Percentiles rank a stretch among this genome's conserved stretches.
phyloP scores from a whole-genome alignment of 345 rosid species.

The Citrus reticulata region DNA sequence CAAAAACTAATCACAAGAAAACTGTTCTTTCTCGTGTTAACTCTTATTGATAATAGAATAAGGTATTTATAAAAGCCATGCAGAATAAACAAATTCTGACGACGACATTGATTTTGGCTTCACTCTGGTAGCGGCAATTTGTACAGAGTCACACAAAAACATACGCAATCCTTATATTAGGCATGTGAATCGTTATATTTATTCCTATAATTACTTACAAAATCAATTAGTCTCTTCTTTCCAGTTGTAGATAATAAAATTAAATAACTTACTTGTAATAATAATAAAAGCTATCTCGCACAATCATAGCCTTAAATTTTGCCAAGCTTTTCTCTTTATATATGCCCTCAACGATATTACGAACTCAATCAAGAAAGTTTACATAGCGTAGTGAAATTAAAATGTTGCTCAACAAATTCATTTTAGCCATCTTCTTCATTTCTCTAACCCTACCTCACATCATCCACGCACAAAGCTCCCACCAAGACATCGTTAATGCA shows the following conservation, averaged over 20 bases:
- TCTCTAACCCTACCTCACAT: not conserved
- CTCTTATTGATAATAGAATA: not conserved
- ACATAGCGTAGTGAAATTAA: not conserved
- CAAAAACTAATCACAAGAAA: not conserved
- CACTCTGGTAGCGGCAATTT: not conserved
- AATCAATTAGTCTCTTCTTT: not conserved
- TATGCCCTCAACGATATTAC: not conserved
- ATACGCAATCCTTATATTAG: not conserved
- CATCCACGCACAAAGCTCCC: not conserved
- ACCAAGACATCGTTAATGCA: constrained; percentile 15
- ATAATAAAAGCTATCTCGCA: not conserved
- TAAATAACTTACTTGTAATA: not conserved
- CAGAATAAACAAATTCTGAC: not conserved
- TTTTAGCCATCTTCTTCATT: not conserved
- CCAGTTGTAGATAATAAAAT: not conserved
- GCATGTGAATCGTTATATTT: not conserved
- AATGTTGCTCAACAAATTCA: not conserved
- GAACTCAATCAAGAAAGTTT: not conserved
- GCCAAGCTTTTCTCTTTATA: not conserved
- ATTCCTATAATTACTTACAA: not conserved
- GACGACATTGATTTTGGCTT: not conserved
- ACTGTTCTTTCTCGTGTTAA: not conserved
- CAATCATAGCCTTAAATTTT: not conserved
- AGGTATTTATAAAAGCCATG: not conserved
- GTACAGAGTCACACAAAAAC: not conserved